Evolutionary conservation across 768 basidiomycete species (phyloP).

Genomic region (Leccinum subgranulosum): DNA sequence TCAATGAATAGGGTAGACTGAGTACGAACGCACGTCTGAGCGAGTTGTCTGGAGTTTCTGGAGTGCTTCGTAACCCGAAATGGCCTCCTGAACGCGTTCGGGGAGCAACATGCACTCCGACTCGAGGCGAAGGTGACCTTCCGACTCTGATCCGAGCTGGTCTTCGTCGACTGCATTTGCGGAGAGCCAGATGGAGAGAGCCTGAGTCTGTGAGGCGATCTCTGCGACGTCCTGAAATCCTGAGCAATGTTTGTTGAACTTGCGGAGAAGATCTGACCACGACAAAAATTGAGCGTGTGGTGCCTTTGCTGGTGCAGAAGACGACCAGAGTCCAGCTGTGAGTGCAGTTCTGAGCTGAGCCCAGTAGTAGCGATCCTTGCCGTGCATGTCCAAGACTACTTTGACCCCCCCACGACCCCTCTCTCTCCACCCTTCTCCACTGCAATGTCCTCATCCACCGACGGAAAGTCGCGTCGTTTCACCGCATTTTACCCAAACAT

Average conservation of each 20-base stretch:
- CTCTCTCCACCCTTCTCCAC: neutral
- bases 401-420: conserved; percentile 9
- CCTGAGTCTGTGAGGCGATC: conserved; percentile 65
- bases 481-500: conserved; percentile 78
- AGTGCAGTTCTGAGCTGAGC: conserved; percentile 66
- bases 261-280: conserved; percentile 80
- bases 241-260: conserved; percentile 81
- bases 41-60: conserved; percentile 47
- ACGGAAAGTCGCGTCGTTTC: conserved; percentile 55
- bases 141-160: conserved; percentile 48
- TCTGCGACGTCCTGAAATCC: conserved; percentile 60
- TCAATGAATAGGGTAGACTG: neutral
- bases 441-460: too few relatives aligned
- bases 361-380: conserved; percentile 79
- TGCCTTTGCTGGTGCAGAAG: conserved; percentile 56
- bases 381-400: conserved; percentile 34
- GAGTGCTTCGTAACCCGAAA: conserved; percentile 51
- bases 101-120: conserved; percentile 56
- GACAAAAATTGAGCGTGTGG: conserved; percentile 50
- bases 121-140: conserved; percentile 32
- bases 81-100: conserved; percentile 58
- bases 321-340: conserved; percentile 72
- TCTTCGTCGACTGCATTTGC: conserved; percentile 52
- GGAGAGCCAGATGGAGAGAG: conserved; percentile 54
- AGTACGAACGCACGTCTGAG: conserved; percentile 51